Base-by-base conservation (phyloP, 192 early-diverging fungal species). In the Backusella circina region DNA sequence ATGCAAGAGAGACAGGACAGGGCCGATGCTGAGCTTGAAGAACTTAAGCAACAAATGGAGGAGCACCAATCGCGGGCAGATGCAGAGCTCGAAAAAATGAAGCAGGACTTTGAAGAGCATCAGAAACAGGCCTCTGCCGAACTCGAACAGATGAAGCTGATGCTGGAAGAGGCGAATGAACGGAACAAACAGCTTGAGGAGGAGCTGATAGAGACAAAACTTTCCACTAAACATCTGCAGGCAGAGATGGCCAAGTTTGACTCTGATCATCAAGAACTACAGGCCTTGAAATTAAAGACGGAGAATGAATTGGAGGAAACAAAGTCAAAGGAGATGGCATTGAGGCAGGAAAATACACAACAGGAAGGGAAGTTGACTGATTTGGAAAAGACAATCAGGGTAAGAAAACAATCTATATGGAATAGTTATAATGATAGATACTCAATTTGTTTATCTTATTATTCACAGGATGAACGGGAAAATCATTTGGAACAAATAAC, bases 81-180 rank as follows among this genome's bases (percentile, higher is more conserved):
- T 3, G 9, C 18, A 13, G 47, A 51, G 12, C 23, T 57, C 2
- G 21, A 21, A 57, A 57, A 26, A 0, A 2, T 57, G 21, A 61
- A 61, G 3, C 54, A 28, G 7, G 23, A 10, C 3, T 28, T 61
- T 23, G 31, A 21, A 32, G 31, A 78, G 8, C 65, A 78, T 70
- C 28, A 69, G 54, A 64, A 67, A 35, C 30, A 68, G 1, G 50
- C 65, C 3, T 67, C 69, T 16, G 50, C 65, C 1, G 54, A 16
- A 23, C 39, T 72, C 23, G 54, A 61, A 12, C 54, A 61, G 65
- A 74, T 74, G n/a, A 65, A 72, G 8, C 18, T 6, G 28, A 36
- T 78, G 16, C 75, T 71, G 21, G 37, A 76, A 41, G 75, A 76
- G 5, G 70, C 64, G 30, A 68, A 47, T 36, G 75, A 76, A 39